phyloP scores from a whole-genome alignment of 495 filamentous ascomycete genomes.

The Neurospora terricola region DNA sequence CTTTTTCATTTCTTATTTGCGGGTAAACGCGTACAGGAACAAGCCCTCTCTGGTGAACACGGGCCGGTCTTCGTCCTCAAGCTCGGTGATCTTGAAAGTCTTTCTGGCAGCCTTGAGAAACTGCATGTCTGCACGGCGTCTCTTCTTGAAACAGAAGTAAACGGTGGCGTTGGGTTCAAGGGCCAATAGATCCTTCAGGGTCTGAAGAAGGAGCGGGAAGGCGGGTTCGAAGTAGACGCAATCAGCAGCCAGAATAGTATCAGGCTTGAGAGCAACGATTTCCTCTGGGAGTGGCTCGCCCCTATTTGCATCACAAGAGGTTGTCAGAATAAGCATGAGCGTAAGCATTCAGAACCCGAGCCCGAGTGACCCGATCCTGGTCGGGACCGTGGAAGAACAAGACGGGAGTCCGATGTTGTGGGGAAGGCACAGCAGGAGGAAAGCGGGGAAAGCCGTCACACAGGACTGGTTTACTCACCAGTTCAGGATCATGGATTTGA shows the following conservation, averaged over 20 bases:
- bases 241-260: conserved; percentile 84
- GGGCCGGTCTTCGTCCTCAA: conserved; percentile 50
- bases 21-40: conserved; percentile 52
- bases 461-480: conserved; percentile 44
- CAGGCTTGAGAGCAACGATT: conserved; percentile 43
- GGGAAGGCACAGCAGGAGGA: background rate
- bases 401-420: background rate
- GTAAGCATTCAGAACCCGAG: background rate
- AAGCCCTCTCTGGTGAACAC: conserved; percentile 52
- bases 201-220: conserved; percentile 75
- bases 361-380: background rate
- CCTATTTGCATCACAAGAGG: conserved; percentile 24
- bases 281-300: conserved; percentile 42
- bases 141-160: conserved; percentile 93
- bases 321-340: conserved; percentile 15
- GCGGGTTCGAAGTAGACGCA: conserved; percentile 97
- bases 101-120: conserved; percentile 62
- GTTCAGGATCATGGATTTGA: conserved; percentile 56
- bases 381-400: background rate
- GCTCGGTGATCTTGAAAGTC: conserved; percentile 51
- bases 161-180: conserved; percentile 50
- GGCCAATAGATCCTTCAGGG: conserved; percentile 53
- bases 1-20: conserved; percentile 23
- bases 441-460: background rate
- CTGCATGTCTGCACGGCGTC: conserved; percentile 64